These are phyloP conservation scores for Psilocybe sp. DNA, from an alignment of 768 basidiomycete species.

Conservation along the genomic window DNA sequence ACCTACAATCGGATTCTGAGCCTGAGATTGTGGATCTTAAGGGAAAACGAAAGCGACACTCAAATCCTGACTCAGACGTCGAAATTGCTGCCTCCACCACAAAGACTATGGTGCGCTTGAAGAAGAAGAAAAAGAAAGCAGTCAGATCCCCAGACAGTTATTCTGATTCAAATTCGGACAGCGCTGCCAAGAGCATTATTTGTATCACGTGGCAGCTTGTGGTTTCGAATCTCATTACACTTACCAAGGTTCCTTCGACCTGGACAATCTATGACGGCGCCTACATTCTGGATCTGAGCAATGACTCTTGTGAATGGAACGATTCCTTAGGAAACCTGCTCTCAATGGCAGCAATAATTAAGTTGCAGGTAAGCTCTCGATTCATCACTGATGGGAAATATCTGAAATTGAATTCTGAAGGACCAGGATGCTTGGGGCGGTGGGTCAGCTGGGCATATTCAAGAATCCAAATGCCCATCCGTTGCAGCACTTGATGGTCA, in stretches of 20 bases:
- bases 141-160: no score
- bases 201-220: background rate
- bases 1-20: no score
- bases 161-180: background rate
- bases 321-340: background rate
- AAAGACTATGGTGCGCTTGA: background rate
- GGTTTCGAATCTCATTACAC: background rate
- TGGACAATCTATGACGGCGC: background rate
- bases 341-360: slow-evolving; percentile 1
- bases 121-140: background rate
- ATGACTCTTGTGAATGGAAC: background rate
- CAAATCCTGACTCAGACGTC: no score
- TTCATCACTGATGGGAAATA: background rate
- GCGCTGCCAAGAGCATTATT: background rate
- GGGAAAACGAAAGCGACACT: no score
- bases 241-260: background rate
- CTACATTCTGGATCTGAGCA: background rate
- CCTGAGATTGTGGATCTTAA: no score
- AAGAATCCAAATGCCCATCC: background rate
- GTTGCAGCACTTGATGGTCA: background rate
- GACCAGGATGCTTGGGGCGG: slow-evolving; percentile 5
- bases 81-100: no score
- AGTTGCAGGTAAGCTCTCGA: background rate
- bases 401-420: background rate
- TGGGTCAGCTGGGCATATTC: background rate